Evolutionary conservation across 140 eudicot species (phyloP), one percentile per base, ranked within the genome.

Genomic region (Senecio squalidus): DNA sequence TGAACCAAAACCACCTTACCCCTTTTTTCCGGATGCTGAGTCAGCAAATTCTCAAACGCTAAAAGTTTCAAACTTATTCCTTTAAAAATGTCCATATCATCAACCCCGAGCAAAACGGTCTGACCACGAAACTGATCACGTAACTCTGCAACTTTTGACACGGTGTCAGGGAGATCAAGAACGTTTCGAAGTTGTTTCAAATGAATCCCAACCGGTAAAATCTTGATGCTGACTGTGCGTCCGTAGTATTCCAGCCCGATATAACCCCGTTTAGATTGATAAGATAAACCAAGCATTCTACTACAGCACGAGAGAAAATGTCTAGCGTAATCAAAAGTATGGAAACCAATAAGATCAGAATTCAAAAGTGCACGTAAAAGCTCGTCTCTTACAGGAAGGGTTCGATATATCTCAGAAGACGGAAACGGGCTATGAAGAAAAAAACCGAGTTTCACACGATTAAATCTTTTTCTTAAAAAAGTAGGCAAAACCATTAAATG

Each of bases 1-100:
- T 85, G 95, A 48, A 85, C 84, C 71, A 89, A 44, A 16, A 89
- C 93, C 29, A 89, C 92, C 34, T 79, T 85, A 43, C 97, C 89
- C 65, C 95, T 75, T 69, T 82, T 85, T 21, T 82, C 82, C 2
- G 97, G 95, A 65, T 89, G 93, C 24, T 82, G 93, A 58, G 77
- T 67, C 68, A 89, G 93, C 74, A 89, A 65, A 36, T 80, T 84
- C 63, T 85, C 97, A 30, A 85, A 84, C 4, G 97, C 95, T 69
- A 89, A 72, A 64, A 89, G 93, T 34, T 89, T 89, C 72, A 89
- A 73, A 69, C 92, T 89, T 68, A 89, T 89, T 6, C 97, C 97
- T 69, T 89, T 89, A 40, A 89, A 89, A 22, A 89, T 89, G 70
- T 89, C 97, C 97, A 88, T 88, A 76, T 88, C 96, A 74, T 88